Percentiles rank a stretch among this genome's conserved stretches.
phyloP scores from a whole-genome alignment of 2,329 filamentous ascomycete genomes.

The Calonectria pseudoreteaudii region DNA sequence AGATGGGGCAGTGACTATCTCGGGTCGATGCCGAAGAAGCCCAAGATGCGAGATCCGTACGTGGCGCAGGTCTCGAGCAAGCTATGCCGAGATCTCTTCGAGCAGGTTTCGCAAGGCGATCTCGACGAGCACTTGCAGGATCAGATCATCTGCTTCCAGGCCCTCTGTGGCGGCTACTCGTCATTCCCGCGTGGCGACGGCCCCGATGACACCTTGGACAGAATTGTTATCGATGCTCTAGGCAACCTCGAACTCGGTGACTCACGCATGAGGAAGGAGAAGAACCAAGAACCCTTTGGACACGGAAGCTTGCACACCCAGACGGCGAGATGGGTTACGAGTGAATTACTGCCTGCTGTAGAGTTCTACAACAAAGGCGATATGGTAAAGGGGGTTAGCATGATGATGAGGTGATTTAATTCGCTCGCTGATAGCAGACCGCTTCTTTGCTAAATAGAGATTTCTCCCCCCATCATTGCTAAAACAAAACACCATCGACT shows the following conservation, averaged over 20 bases:
- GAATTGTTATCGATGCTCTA: slow-evolving; percentile 44
- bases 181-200: slow-evolving; percentile 53
- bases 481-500: not conserved
- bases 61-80: slow-evolving; percentile 57
- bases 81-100: slow-evolving; percentile 59
- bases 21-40: slow-evolving; percentile 55
- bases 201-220: slow-evolving; percentile 29
- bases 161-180: slow-evolving; percentile 64
- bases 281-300: slow-evolving; percentile 63
- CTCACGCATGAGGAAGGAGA: slow-evolving; percentile 55
- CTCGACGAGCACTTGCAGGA: slow-evolving; percentile 71
- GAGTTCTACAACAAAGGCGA: slow-evolving; percentile 65
- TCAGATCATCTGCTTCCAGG: slow-evolving; percentile 71
- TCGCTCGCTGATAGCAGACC: not conserved
- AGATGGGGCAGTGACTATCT: slow-evolving; percentile 64
- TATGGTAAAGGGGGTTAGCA: slow-evolving; percentile 60
- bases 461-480: not conserved
- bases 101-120: slow-evolving; percentile 58
- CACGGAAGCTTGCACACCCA: slow-evolving; percentile 67
- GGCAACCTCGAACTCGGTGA: slow-evolving; percentile 43
- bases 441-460: not conserved
- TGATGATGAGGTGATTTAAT: not conserved
- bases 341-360: slow-evolving; percentile 61
- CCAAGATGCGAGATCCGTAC: slow-evolving; percentile 41
- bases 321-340: slow-evolving; percentile 71